These are phyloP conservation scores for Phytopythium vexans DNA, from an alignment of 352 stramenopile species.

Conservation along the genomic window DNA sequence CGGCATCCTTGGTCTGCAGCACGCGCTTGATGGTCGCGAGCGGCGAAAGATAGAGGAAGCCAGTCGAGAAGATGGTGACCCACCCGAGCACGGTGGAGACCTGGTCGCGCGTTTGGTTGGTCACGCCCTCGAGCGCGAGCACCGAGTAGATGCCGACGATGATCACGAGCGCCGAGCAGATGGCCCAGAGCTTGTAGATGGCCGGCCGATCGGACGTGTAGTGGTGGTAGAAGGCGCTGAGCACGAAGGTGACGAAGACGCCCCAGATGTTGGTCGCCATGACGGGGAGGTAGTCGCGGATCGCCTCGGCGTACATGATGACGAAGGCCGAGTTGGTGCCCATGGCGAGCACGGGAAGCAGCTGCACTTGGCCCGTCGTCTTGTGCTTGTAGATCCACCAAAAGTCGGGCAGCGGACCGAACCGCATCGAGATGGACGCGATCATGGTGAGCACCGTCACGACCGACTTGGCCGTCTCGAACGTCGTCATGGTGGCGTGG, in stretches of 20 bases:
- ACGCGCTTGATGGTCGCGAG: conserved; percentile 20
- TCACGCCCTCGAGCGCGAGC: conserved; percentile 3
- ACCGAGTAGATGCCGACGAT: conserved; percentile 9
- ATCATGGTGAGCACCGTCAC: conserved; percentile 8
- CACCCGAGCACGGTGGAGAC: conserved; percentile 13
- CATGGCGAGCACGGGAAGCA: conserved; percentile 6
- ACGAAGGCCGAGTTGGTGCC: conserved; percentile 5
- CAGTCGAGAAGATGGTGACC: conserved; percentile 15
- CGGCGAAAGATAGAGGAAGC: conserved; percentile 25
- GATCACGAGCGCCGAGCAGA: no score
- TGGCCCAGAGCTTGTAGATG: conserved; percentile 14
- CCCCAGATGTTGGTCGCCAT: conserved; percentile 49
- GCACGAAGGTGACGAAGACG: conserved; percentile 30
- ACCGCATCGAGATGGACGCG: conserved; percentile 4
- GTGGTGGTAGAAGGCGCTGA: conserved; percentile 45
- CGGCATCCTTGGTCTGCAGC: conserved; percentile 16
- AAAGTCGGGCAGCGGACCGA: conserved; percentile 4
- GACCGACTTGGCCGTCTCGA: conserved; percentile 9
- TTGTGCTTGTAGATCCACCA: conserved; percentile 6
- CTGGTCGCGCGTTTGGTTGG: conserved; percentile 5
- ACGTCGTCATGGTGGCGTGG: conserved; percentile 9
- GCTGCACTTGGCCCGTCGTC: conserved; percentile 5
- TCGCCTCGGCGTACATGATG: conserved; percentile 7
- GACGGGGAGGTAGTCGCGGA: conserved; percentile 47
- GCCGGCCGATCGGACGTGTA: conserved; percentile 25